Conservation (phyloP, 129 eudicot genomes). For the sunflower (Helianthus annuus) region HanXRQr2.0-SUNRISE NC_035446.2:140091455-140091954, state of each 20-base stretch:
- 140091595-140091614: conserved; percentile 42
- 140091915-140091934: conserved; percentile 43
- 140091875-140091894: conserved; percentile 51
- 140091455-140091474: conserved; percentile 18
- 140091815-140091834: conserved; percentile 60
- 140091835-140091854: conserved; percentile 73
- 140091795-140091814: conserved; percentile 39
- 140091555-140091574: conserved; percentile 40
- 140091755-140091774: conserved; percentile 76
- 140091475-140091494: conserved; percentile 42
- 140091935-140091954: not conserved
- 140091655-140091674: conserved; percentile 9
- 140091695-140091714: conserved; percentile 5
- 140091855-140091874: conserved; percentile 70
- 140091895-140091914: conserved; percentile 45
- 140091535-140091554: conserved; percentile 34
- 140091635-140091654: conserved; percentile 32
- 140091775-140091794: conserved; percentile 51
- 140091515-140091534: conserved; percentile 28
- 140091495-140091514: conserved; percentile 43
- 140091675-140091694: conserved; percentile 14
- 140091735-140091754: conserved; percentile 32
- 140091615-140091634: conserved; percentile 10
- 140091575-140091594: conserved; percentile 25
- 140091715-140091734: conserved; percentile 17